Base-by-base conservation (phyloP, 805 yeast genomes). In the Monosporozyma yasuniensis region DNA sequence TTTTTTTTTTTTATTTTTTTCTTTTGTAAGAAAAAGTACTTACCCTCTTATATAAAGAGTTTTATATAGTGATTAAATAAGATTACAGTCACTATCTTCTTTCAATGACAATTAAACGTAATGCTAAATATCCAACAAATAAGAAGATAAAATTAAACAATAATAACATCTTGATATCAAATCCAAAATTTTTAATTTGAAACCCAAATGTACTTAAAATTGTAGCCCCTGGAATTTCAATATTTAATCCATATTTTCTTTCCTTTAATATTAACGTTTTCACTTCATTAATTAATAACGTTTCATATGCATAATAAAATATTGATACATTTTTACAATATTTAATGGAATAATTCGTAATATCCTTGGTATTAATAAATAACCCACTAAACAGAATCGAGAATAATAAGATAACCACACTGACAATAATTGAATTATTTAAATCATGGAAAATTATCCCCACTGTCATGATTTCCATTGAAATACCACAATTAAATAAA, bases 171-270 rank as follows among this genome's bases (percentile, higher is more conserved):
- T 74, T 63, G 27, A 83, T 74, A 64, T 93, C 98, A 34, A 72
- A 72, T 66, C 78, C 67, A 48, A 86, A 77, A 2, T 90, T 93
- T 22, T 81, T 79, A 12, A 87, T 91, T 56, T 87, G 78, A 66
- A 93, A 93, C 0, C 99, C 99, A 72, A 93, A 93, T 0, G 98
- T 88, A 57, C 95, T 86, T 57, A 93, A 74, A 50, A 93, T 93
- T 1, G 96, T 95, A 2, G 99, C 98, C 10, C 99, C 99, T 0
- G 99, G 99, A 14, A 93, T 95, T 66, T 89, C 96, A 58, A 93
- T 91, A 43, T 90, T 85, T 42, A 93, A 75, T 0, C 99, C 99
- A 61, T 84, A 91, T 68, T 93, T 93, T 63, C 80, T 83, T 64
- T 93, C 99, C 54, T 79, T 80, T 58, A 93, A 73, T 12, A 87